phyloP scores from a whole-genome alignment of 257 asterid species.

The Pogostemon cablin region DNA sequence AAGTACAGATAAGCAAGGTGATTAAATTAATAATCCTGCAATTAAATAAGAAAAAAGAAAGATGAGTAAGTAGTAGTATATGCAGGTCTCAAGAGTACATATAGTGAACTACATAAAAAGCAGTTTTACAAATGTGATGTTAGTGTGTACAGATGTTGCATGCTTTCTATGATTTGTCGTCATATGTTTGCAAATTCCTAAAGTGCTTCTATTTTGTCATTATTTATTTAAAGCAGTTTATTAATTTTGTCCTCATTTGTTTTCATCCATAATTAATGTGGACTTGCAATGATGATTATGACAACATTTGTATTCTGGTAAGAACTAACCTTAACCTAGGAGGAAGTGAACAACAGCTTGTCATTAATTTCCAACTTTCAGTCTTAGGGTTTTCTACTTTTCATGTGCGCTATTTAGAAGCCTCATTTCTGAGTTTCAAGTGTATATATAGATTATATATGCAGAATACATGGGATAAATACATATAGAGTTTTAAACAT shows the following conservation, averaged over 20 bases:
- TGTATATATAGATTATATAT: too few relatives aligned
- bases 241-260: neutral
- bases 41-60: neutral
- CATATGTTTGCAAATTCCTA: slow-evolving; percentile 16
- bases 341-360: slow-evolving; percentile 21
- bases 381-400: neutral
- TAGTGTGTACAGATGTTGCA: slow-evolving; percentile 25
- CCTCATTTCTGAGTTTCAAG: too few relatives aligned
- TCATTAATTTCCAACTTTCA: neutral
- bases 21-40: slow-evolving; percentile 15
- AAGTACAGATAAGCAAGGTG: neutral
- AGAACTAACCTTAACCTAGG: slow-evolving; percentile 28
- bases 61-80: neutral
- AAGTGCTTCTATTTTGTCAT: slow-evolving; percentile 24
- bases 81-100: slow-evolving; percentile 31
- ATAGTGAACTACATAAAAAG: slow-evolving; percentile 37
- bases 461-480: too few relatives aligned
- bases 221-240: neutral
- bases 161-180: slow-evolving; percentile 36
- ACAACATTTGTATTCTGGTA: slow-evolving; percentile 1
- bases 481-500: too few relatives aligned
- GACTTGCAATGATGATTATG: slow-evolving; percentile 15
- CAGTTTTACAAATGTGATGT: slow-evolving; percentile 28
- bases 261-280: slow-evolving; percentile 2
- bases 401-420: too few relatives aligned